These are phyloP conservation scores for Pistacia atlantica DNA, from an alignment of 345 rosid species.

Conservation along the genomic window DNA sequence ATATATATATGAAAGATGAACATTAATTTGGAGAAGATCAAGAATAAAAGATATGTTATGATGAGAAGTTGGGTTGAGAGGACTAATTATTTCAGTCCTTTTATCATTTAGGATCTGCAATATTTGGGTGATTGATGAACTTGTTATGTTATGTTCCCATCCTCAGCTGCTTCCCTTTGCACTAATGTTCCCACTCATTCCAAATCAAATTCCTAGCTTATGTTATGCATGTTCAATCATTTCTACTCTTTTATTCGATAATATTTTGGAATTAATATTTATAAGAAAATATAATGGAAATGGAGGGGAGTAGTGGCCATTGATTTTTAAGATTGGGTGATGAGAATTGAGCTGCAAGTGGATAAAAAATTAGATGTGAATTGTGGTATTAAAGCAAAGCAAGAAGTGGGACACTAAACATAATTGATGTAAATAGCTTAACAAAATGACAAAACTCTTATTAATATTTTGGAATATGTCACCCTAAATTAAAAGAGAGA, in stretches of 20 bases:
- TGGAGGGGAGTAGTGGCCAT: background rate
- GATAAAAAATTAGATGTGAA: background rate
- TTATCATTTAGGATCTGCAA: background rate
- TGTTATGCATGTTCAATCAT: too few species aligned
- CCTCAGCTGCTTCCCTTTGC: background rate
- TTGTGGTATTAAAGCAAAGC: too few species aligned
- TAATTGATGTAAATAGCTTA: constrained; percentile 5
- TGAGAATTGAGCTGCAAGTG: background rate
- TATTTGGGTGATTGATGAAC: background rate
- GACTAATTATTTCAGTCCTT: constrained; percentile 1
- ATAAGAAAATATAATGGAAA: background rate
- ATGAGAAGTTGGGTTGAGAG: background rate
- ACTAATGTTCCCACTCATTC: background rate
- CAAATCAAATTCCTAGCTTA: background rate
- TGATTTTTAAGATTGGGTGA: background rate
- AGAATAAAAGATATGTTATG: too few species aligned
- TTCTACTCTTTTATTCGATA: too few species aligned
- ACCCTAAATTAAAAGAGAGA: background rate
- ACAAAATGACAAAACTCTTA: constrained; percentile 12
- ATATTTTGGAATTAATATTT: too few species aligned
- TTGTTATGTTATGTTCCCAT: background rate
- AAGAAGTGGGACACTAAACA: constrained; percentile 4
- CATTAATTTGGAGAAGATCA: too few species aligned
- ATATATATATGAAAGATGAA: too few species aligned
- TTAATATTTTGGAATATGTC: background rate